These are phyloP conservation scores for Fusarium redolens DNA, from an alignment of 2,329 filamentous ascomycete species.

Conservation along the genomic window DNA sequence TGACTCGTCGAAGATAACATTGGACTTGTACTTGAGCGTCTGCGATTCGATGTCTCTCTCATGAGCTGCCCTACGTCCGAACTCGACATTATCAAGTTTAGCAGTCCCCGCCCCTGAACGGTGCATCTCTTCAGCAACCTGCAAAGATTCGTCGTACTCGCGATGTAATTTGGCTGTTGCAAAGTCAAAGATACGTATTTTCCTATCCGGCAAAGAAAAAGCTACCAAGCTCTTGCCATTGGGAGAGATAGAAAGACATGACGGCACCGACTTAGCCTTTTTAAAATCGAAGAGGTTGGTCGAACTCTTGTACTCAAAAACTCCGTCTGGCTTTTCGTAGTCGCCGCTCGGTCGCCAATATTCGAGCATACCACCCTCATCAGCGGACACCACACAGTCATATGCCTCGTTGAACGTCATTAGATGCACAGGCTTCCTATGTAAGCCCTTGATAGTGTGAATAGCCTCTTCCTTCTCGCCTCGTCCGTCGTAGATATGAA, in stretches of 20 bases:
- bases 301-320: slow-evolving; percentile 92
- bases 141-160: slow-evolving; percentile 94
- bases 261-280: slow-evolving; percentile 87
- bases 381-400: slow-evolving; percentile 91
- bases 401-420: slow-evolving; percentile 91
- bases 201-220: slow-evolving; percentile 92
- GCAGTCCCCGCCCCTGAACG: slow-evolving; percentile 87
- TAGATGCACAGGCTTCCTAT: slow-evolving; percentile 81
- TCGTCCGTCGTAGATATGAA: slow-evolving; percentile 89
- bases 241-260: slow-evolving; percentile 85
- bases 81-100: slow-evolving; percentile 90
- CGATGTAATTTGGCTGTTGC: slow-evolving; percentile 86
- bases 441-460: slow-evolving; percentile 82
- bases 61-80: slow-evolving; percentile 85
- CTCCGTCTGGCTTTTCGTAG: slow-evolving; percentile 91
- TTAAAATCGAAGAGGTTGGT: slow-evolving; percentile 98
- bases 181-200: slow-evolving; percentile 94
- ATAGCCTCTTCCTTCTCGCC: slow-evolving; percentile 82
- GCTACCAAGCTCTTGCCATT: slow-evolving; percentile 87
- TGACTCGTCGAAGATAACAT: slow-evolving; percentile 95
- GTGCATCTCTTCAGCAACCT: slow-evolving; percentile 93
- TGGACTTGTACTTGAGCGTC: slow-evolving; percentile 75
- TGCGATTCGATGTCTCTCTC: slow-evolving; percentile 87
- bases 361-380: slow-evolving; percentile 93
- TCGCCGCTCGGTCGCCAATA: slow-evolving; percentile 88